Percentiles rank a stretch among this genome's conserved stretches.
Evolutionary conservation across 2,329 filamentous ascomycete species (phyloP).

Genomic region (Fusarium odoratissimum): DNA sequence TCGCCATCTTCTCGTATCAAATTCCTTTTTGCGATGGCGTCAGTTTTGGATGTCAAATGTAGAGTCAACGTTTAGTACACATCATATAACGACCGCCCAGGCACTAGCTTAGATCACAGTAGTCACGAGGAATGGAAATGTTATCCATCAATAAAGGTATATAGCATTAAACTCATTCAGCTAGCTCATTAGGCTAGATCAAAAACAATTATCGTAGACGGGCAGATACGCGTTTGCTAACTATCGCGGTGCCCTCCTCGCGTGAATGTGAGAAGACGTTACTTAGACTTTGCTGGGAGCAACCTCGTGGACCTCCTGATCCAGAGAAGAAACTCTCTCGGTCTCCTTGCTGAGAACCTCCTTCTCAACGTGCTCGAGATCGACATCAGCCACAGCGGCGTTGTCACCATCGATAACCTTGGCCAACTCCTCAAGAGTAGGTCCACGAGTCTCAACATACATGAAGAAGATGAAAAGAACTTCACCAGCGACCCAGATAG

Average conservation of each 20-base stretch:
- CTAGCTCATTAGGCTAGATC: neutral
- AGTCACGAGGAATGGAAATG: neutral
- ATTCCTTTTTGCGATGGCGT: neutral
- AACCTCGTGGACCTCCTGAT: slow-evolving; percentile 13
- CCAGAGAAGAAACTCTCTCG: neutral
- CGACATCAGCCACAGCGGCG: slow-evolving; percentile 61
- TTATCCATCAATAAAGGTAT: neutral
- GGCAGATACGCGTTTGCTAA: neutral
- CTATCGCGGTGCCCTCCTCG: no score
- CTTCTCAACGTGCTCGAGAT: slow-evolving; percentile 66
- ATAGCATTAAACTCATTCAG: slow-evolving; percentile 12
- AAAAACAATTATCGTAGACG: neutral
- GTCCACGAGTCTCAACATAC: slow-evolving; percentile 77
- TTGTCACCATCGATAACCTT: slow-evolving; percentile 78
- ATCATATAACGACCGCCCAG: fast-evolving
- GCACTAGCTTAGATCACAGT: fast-evolving
- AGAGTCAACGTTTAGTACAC: fast-evolving
- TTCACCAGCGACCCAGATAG: slow-evolving; percentile 70
- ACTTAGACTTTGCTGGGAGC: slow-evolving; percentile 5
- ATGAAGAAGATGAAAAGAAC: slow-evolving; percentile 73
- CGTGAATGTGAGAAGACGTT: neutral
- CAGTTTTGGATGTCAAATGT: neutral
- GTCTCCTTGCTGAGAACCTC: slow-evolving; percentile 47
- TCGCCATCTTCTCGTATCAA: no score
- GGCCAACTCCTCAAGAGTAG: slow-evolving; percentile 71